These are phyloP conservation scores for Yarrowia deformans DNA, from an alignment of 805 yeast genomes.

Conservation along the genomic window DNA sequence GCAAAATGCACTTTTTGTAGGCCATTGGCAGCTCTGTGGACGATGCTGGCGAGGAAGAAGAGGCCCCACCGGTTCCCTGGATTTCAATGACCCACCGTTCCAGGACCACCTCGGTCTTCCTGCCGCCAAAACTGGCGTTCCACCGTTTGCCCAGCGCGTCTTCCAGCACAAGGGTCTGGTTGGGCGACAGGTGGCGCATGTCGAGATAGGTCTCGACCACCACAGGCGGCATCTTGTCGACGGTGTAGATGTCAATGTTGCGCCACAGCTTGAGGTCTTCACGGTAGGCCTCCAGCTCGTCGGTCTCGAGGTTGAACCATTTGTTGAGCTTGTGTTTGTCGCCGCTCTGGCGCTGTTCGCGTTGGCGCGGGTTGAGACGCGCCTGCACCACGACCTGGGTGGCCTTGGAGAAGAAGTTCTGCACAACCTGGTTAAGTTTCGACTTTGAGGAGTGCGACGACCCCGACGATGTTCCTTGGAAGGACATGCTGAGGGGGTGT, in stretches of 20 bases:
- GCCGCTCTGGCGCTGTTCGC: conserved; percentile 41
- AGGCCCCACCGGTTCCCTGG: conserved; percentile 3
- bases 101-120: conserved; percentile 83
- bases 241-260: conserved; percentile 45
- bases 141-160: conserved; percentile 59
- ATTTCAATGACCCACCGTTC: conserved; percentile 90
- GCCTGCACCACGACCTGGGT: conserved; percentile 51
- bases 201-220: conserved; percentile 85
- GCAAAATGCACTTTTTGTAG: conserved; percentile 74
- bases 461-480: conserved; percentile 27
- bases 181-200: conserved; percentile 61
- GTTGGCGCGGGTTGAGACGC: conserved; percentile 45
- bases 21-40: conserved; percentile 65
- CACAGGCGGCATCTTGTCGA: conserved; percentile 69
- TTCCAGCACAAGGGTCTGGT: conserved; percentile 64
- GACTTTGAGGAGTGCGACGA: conserved; percentile 35
- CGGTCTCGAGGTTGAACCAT: conserved; percentile 54
- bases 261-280: conserved; percentile 76
- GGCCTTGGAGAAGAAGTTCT: conserved; percentile 54
- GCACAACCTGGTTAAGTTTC: conserved; percentile 47
- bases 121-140: conserved; percentile 65
- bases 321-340: conserved; percentile 45
- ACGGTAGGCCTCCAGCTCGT: conserved; percentile 52
- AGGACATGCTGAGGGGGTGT: neutral
- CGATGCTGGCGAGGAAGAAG: conserved; percentile 19